Evolutionary conservation across 2,329 filamentous ascomycete species (phyloP), one percentile per base, ranked within the genome.

Genomic region (Phialemoniopsis sp.): DNA sequence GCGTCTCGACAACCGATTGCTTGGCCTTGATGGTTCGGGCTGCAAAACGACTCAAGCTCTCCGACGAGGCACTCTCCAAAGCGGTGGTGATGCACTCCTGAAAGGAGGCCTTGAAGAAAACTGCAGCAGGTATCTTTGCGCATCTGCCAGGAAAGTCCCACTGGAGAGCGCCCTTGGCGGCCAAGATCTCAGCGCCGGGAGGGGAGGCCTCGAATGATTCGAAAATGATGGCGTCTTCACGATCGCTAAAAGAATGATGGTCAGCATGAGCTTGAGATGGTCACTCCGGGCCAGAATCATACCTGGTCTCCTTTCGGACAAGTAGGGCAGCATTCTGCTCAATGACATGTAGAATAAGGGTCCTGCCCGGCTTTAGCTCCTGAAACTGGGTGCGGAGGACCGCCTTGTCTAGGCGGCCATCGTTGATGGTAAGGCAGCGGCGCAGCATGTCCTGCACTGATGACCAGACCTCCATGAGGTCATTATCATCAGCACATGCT

Each of bases 161-260:
- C 40, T 63, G 50, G 0, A 86, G 54, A 2, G 78, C 70, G 18
- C 65, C 66, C 15, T 72, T 56, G 0, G 74, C 57, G 1, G 67
- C 65, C 3, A 83, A 60, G 1, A 82, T 73, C 13, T 67, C 57
- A 32, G 75, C 63, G 2, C 73, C 74, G 1, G 53, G 51, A 0
- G 82, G 63, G 0, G 79, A 80, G 0, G 73, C 65, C 51, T 86
- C 80, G 40, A 85, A 85, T 0, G 66, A 66, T 53, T 86, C 81
- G 34, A 40, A 78, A 14, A 47, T 72, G 45, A 48, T 45, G 15
- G 33, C 8, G 13, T 47, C 32, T 37, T 17, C 28, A n/a, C 28
- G 38, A 5, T 17, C 28, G 32, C 14, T 8, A 6, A 10, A 13
- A 6, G 13, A 6, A 16, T 8, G 32, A 16, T 13, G 4, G 41